Percentiles rank a stretch among this genome's conserved stretches.
These are phyloP conservation scores for Populus alba DNA, from an alignment of 345 rosid species.

Conservation along the genomic window DNA sequence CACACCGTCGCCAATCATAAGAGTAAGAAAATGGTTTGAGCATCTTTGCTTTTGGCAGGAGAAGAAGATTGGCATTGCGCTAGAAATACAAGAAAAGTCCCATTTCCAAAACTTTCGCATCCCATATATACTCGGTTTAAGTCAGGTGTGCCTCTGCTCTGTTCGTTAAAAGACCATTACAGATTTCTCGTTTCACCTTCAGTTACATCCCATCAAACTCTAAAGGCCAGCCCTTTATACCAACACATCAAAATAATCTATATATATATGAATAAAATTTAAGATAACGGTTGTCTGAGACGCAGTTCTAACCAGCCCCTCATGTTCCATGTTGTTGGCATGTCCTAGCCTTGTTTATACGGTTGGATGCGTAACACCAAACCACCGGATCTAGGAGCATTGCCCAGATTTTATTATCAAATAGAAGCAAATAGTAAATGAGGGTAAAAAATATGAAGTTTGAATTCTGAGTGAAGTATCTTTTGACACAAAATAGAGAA, in stretches of 20 bases:
- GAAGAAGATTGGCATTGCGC: constrained; percentile 1
- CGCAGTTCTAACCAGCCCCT: not conserved
- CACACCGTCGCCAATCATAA: constrained; percentile 7
- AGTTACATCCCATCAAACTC: not conserved
- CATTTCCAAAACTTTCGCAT: not conserved
- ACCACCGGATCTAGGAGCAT: not conserved
- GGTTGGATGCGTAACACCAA: not conserved
- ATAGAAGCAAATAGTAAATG: too few species aligned
- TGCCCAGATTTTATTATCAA: too few species aligned
- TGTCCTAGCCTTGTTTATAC: not conserved
- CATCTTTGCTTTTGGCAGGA: not conserved
- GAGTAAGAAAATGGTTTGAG: constrained; percentile 7
- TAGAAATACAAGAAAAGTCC: not conserved
- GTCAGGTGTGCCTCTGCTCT: not conserved
- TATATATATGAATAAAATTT: too few species aligned
- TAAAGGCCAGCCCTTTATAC: not conserved
- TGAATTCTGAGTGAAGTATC: too few species aligned
- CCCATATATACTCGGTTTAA: not conserved
- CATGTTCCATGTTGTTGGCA: not conserved
- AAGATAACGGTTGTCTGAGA: too few species aligned
- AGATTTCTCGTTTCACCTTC: not conserved
- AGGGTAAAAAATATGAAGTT: too few species aligned
- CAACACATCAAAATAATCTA: too few species aligned
- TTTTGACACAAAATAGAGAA: too few species aligned
- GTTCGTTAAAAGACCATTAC: not conserved